A percentile compares a stretch with the other conserved stretches of the same genome.
Conservation (phyloP, 495 filamentous ascomycete species). For the Parachaetomium inaequale region DNA sequence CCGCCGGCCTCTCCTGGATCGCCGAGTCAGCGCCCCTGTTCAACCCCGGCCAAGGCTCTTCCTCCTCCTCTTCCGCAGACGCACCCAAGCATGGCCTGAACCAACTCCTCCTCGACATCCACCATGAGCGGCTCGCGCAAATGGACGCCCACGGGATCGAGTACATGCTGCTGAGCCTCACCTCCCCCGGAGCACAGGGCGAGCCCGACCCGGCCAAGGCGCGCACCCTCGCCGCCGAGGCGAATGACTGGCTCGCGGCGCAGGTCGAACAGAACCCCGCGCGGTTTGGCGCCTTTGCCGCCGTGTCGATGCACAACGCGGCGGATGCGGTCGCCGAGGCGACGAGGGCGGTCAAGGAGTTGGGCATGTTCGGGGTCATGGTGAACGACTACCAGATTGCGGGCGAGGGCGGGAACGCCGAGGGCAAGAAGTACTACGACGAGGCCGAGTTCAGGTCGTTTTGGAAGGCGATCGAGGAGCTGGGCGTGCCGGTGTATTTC, state of each 20-base stretch:
- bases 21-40: slow-evolving; percentile 30
- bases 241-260: slow-evolving; percentile 57
- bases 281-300: slow-evolving; percentile 56
- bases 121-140: slow-evolving; percentile 46
- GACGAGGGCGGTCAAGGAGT: slow-evolving; percentile 50
- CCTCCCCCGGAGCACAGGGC: slow-evolving; percentile 57
- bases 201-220: slow-evolving; percentile 41
- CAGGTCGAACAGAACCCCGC: slow-evolving; percentile 49
- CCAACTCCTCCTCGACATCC: slow-evolving; percentile 38
- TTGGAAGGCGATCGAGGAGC: slow-evolving; percentile 53
- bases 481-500: slow-evolving; percentile 63
- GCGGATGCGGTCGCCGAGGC: slow-evolving; percentile 54
- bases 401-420: slow-evolving; percentile 24
- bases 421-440: slow-evolving; percentile 60
- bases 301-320: slow-evolving; percentile 42
- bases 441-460: slow-evolving; percentile 53
- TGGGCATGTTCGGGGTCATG: slow-evolving; percentile 57
- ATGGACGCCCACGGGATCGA: slow-evolving; percentile 59
- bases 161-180: slow-evolving; percentile 56
- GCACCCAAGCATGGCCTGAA: slow-evolving; percentile 11
- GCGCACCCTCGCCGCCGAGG: slow-evolving; percentile 38
- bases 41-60: slow-evolving; percentile 21
- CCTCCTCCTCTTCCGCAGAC: slow-evolving; percentile 1
- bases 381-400: slow-evolving; percentile 53
- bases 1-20: slow-evolving; percentile 31